Evolutionary conservation across 164 flowering plant genomes (phyloP).

Genomic region (Buxus sempervirens): DNA sequence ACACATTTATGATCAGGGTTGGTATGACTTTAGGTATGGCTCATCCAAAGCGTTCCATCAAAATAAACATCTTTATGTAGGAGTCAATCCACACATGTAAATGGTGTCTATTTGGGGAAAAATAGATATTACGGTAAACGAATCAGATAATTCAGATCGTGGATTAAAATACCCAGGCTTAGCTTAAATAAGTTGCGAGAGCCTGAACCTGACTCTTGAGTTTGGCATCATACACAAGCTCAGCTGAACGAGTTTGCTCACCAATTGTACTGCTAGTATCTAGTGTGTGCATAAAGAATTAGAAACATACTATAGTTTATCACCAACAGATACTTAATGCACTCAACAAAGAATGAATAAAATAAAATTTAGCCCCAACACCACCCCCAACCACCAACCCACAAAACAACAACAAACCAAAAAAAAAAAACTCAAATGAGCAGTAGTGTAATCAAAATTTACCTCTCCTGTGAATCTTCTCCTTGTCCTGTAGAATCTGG

Average conservation of each 20-base stretch:
- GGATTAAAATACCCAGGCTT: too few relatives aligned
- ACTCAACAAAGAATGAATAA: background rate
- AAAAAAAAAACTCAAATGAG: background rate
- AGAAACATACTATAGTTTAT: background rate
- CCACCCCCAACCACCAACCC: too few relatives aligned
- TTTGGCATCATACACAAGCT: too few relatives aligned
- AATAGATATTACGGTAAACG: too few relatives aligned
- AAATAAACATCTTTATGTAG: background rate
- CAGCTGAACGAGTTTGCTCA: too few relatives aligned
- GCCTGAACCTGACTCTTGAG: too few relatives aligned
- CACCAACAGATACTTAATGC: background rate
- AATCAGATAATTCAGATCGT: too few relatives aligned
- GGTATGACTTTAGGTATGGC: background rate
- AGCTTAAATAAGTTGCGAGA: too few relatives aligned
- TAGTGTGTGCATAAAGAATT: background rate
- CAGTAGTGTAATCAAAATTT: slow-evolving; percentile 3
- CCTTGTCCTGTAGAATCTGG: slow-evolving; percentile 40
- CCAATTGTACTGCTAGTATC: too few relatives aligned
- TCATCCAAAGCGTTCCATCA: background rate
- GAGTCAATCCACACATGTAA: background rate
- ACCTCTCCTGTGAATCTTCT: slow-evolving; percentile 47
- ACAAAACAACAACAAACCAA: too few relatives aligned
- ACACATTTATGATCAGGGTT: background rate
- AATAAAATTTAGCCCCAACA: too few relatives aligned
- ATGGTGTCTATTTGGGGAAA: too few relatives aligned